phyloP scores from a whole-genome alignment of 306 rosid genomes.

The Phaseolus lunatus region DNA sequence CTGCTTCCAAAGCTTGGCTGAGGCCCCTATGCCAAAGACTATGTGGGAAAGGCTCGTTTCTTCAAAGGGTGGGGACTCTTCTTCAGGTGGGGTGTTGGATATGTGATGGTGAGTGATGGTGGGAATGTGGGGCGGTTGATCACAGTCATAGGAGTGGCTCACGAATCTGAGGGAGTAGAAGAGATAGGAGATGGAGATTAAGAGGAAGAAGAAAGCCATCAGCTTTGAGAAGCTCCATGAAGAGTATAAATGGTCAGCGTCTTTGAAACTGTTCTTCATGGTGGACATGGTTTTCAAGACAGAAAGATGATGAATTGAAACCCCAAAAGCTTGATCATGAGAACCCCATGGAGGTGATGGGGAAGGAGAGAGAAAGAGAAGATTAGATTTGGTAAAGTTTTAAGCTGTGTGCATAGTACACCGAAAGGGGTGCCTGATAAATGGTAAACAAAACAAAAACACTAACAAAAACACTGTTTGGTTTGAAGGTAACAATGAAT shows the following conservation, averaged over 20 bases:
- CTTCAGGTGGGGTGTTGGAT: conserved; percentile 11
- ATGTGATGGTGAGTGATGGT: conserved; percentile 16
- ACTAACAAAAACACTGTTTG: too few species aligned
- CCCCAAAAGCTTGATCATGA: conserved; percentile 16
- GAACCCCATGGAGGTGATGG: conserved; percentile 22
- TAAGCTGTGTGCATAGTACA: conserved; percentile 5
- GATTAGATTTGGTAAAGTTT: conserved; percentile 43
- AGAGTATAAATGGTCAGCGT: conserved; percentile 49
- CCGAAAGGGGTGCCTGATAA: not conserved
- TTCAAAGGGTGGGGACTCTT: not conserved
- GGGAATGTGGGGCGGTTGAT: conserved; percentile 15
- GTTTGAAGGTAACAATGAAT: too few species aligned
- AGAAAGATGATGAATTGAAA: not conserved
- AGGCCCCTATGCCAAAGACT: conserved; percentile 79
- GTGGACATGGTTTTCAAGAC: conserved; percentile 29
- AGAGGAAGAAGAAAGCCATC: conserved; percentile 48
- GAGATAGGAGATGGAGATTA: conserved; percentile 55
- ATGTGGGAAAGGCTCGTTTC: conserved; percentile 70
- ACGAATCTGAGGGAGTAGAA: conserved; percentile 53
- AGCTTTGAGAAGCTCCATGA: conserved; percentile 56
- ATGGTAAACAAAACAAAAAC: not conserved
- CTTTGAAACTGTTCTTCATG: conserved; percentile 60
- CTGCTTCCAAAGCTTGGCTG: conserved; percentile 68
- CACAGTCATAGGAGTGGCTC: conserved; percentile 38
- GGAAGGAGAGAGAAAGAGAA: not conserved